Conservation (phyloP, 2,329 filamentous ascomycete genomes). For the Aspergillus intermedius region DNA sequence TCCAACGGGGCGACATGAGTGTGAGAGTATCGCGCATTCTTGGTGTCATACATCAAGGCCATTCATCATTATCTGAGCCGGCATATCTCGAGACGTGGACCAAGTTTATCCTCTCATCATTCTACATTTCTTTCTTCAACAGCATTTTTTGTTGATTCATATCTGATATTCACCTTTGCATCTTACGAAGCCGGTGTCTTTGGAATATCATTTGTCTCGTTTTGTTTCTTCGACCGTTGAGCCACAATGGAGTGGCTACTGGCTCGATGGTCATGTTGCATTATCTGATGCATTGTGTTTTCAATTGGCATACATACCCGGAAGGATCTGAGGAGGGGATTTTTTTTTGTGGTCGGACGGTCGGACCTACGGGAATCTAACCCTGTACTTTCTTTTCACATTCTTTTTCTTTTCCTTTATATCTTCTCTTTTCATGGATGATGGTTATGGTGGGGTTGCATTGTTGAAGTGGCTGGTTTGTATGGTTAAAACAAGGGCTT, state of each 20-base stretch:
- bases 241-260: neutral
- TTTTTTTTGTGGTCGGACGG: neutral
- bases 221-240: neutral
- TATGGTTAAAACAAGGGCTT: neutral
- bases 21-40: neutral
- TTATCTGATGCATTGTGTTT: neutral
- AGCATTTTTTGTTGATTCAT: neutral
- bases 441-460: neutral
- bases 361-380: neutral
- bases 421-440: neutral
- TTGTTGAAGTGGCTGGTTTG: neutral
- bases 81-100: neutral
- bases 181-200: neutral
- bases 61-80: neutral
- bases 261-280: neutral
- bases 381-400: neutral
- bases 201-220: neutral
- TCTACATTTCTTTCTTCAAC: neutral
- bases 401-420: neutral
- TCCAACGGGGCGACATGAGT: no score
- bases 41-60: neutral
- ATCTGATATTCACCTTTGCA: neutral
- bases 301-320: neutral
- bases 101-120: no score
- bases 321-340: neutral